Evolutionary conservation across 208 protist genomes (phyloP), one percentile per base, ranked within the genome.

Genomic region (Wallacemonas rigidus): DNA sequence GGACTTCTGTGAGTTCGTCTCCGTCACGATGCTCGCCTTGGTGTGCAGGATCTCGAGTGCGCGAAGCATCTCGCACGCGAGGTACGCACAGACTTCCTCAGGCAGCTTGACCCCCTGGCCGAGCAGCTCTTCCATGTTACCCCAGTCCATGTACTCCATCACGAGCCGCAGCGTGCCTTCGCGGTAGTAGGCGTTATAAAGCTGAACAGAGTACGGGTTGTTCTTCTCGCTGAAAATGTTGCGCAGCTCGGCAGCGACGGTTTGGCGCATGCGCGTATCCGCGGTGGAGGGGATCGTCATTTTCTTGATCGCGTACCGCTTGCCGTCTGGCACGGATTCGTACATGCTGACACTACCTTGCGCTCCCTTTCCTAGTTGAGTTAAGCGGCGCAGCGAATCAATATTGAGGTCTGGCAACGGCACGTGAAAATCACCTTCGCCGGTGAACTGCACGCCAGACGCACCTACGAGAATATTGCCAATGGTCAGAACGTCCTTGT

Each of bases 81-180:
- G 91, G 77, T 89, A 93, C 43, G 88, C 90, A 63, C 84, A 81
- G 41, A 79, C 82, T 45, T 71, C 61, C 55, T 89, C 84, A 12
- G 86, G 82, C 14, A 95, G 47, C 17, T 74, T 74, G 3, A 85
- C 63, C 17, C 75, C 72, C n/a, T 67, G 65, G 1, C 74, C 74
- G n/a, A 95, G 80, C n/a, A 95, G 82, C 57, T 95, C 90, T 17
- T 95, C 83, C 45, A 95, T 61, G 78, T 93, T 95, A 14, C 90
- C 90, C 86, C 90, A 92, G 78, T 95, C 79, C 90, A 95, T 95
- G 79, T 93, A 95, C 75, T 95, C 90, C 90, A 95, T 95, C 17
- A 95, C 88, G 47, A 95, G 79, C 6, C 76, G 83, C 26, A 95
- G 83, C 2, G 80, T 76, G 17, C 78, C 76, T 58, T 90, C 75